Evolutionary conservation across 331 rosid species (phyloP), one percentile per base, ranked within the genome.

Genomic region (Quercus tomentella): DNA sequence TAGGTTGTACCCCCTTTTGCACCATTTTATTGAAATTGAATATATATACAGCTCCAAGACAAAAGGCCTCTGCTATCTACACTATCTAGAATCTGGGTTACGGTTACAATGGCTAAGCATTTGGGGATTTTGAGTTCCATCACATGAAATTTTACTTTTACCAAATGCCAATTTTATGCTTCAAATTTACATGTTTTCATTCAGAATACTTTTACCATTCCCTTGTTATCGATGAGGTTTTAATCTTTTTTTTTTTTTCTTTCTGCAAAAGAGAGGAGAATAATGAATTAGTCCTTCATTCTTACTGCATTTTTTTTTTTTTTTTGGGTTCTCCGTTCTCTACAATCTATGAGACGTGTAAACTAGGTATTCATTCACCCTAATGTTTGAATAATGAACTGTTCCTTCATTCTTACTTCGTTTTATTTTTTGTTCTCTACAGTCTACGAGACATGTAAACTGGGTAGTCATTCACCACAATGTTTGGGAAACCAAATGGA

Each of bases 391-490:
- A 41, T 41, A 41, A 41, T 41, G 49, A 41, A 41, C 49, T 41
- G 49, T 41, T 41, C 49, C 49, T 41, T 41, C 21, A 56, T 26
- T 79, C 79, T 76, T 76, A 58, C 58, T 54, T 49, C 57, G 1
- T 22, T 56, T 56, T 77, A 30, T 4, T 76, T 75, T 35, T 67
- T 67, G 28, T 70, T 62, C 72, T 83, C 79, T 78, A 67, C 94
- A 95, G 99, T 93, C 65, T 95, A 95, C 73, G 99, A 95, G 89
- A 95, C 93, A 54, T 95, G 99, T 94, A 93, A 95, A 87, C 88
- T 95, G 49, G 99, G 99, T 74, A 90, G 96, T 79, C 99, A 95
- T 90, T 88, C 86, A 72, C 98, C 99, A 6, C 94, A 87, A 80
- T 90, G 80, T 83, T 86, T 70, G 81, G 99, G 97, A 74, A 95